Evolutionary conservation across 2,329 filamentous ascomycete species (phyloP), one percentile per base, ranked within the genome.

Genomic region (Gnomoniopsis smithogilvyi): DNA sequence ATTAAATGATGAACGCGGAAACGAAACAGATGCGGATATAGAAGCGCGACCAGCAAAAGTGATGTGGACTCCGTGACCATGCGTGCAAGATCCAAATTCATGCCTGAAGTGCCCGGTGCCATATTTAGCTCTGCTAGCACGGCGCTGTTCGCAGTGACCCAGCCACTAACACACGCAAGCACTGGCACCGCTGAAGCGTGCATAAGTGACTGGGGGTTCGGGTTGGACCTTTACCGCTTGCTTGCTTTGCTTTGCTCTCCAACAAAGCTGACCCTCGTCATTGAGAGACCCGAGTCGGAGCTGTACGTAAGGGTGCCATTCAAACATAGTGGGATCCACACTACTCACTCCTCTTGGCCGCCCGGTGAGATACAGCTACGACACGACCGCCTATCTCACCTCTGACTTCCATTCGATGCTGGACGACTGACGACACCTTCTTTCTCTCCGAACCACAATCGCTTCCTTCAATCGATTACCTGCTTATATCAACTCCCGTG

Each of bases 321-420:
- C 38, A 41, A 30, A 30, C 38, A n/a, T 41, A 41, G 38, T 41
- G n/a, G 38, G 38, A 41, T 41, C 38, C 38, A 41, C 38, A 15
- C n/a, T 19, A 33, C 19, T 48, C n/a, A 50, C 48, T 36, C 26
- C 26, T 36, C 26, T 51, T 30, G 52, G 48, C 53, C 36, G 51
- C 51, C 55, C 56, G 47, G 51, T 52, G 26, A 58, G 53, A 56
- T 59, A 46, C 56, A 38, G 46, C 49, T 51, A 56, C 51, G 54
- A 55, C 56, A 50, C 50, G 50, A 50, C 45, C 8, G 26, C 26
- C 26, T 14, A 21, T 34, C 56, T 41, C 51, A 49, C 51, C 46
- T 34, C 26, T 51, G 41, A 43, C 51, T 24, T 59, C 51, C 48
- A 54, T 8, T 22, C 46, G 6, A 24, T 30, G 26, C n/a, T 26